Evolutionary conservation across 1,139 yeast genomes (phyloP), one percentile per base, ranked within the genome.

Genomic region (Hemisphaericaspora subhashii): DNA sequence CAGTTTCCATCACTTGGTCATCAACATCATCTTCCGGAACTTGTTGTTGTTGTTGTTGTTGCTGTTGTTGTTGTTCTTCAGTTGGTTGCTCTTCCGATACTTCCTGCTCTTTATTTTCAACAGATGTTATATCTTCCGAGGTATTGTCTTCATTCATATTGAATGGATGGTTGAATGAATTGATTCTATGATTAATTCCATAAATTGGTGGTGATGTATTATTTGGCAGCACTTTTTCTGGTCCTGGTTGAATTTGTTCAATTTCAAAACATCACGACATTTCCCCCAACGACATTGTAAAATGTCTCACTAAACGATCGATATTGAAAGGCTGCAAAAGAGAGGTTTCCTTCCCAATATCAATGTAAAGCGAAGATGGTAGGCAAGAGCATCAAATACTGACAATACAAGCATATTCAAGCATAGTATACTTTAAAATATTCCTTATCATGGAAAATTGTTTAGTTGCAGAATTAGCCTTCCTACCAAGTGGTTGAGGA

Each of bases 121-220:
- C 12, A n/a, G n/a, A 13, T 7, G 4, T 28, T 10, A 11, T 15
- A 8, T 39, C 39, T 14, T 31, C 36, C 17, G 40, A 17, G 23
- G 39, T 25, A 21, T 29, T 41, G 22, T 37, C 39, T 18, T 34
- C 46, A 39, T 44, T 40, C 46, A 43, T 43, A 23, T 10, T 18
- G 11, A 12, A 16, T 31, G 15, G n/a, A 25, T 25, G 12, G 24
- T 32, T 15, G 15, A 23, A 25, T 33, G 24, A 26, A 33, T 33
- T 33, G 23, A 27, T 3, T 29, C 30, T 10, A 14, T 27, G 14
- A 4, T 14, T n/a, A n/a, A n/a, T n/a, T n/a, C n/a, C n/a, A n/a
- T n/a, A n/a, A n/a, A 23, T 23, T 23, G 27, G 15, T n/a, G n/a
- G n/a, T n/a, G n/a, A n/a, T n/a, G n/a, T n/a, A n/a, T n/a, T 11